phyloP scores from a whole-genome alignment of 768 basidiomycete genomes.

The Trametes villosa region DNA sequence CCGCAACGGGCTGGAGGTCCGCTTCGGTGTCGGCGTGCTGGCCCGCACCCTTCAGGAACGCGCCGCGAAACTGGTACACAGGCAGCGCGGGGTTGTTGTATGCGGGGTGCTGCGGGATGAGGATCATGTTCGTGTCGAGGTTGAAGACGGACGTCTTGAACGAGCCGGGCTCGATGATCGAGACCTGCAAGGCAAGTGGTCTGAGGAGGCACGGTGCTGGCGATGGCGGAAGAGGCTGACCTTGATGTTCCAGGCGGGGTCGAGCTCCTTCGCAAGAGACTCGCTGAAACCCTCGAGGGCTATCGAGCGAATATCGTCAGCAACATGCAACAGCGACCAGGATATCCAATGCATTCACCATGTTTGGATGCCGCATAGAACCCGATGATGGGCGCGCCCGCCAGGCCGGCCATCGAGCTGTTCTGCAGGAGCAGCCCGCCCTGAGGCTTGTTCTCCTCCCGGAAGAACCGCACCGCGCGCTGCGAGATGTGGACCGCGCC shows the following conservation, averaged over 20 bases:
- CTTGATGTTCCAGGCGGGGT: constrained; percentile 33
- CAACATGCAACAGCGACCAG: background rate
- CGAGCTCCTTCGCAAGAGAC: constrained; percentile 43
- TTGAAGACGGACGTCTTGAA: constrained; percentile 5
- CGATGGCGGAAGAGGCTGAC: too few species aligned
- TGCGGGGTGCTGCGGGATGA: constrained; percentile 12
- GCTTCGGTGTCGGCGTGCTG: too few species aligned
- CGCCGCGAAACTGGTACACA: too few species aligned
- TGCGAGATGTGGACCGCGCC: too few species aligned
- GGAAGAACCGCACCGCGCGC: too few species aligned
- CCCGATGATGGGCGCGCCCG: constrained; percentile 14
- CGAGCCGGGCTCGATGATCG: constrained; percentile 24
- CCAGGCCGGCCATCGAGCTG: constrained; percentile 38
- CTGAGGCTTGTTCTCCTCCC: too few species aligned
- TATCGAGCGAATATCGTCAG: background rate
- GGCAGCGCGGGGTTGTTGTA: constrained; percentile 18
- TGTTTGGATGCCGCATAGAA: constrained; percentile 31
- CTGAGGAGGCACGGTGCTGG: too few species aligned
- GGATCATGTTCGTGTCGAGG: background rate
- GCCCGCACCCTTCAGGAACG: too few species aligned
- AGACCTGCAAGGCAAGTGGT: constrained; percentile 14
- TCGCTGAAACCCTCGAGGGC: constrained; percentile 42
- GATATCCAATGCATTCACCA: constrained; percentile 15
- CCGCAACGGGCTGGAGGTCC: too few species aligned
- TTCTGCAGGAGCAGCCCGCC: too few species aligned